These are phyloP conservation scores for Trichosphaerium sp. DNA, from an alignment of 78 protist genomes.

Conservation along the genomic window DNA sequence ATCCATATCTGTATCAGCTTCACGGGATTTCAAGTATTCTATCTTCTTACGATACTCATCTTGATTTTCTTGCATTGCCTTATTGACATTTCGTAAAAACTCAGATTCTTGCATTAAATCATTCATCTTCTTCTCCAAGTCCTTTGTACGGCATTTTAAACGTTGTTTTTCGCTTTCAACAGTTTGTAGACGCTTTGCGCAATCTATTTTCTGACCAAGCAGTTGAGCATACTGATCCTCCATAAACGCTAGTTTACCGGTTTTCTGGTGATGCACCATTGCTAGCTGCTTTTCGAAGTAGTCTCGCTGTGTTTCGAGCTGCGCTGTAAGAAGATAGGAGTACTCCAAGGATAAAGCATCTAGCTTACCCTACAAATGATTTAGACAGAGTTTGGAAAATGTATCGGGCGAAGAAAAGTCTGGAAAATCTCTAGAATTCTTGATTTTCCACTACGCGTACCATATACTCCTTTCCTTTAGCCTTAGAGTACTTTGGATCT, in stretches of 20 bases:
- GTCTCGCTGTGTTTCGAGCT: conserved; percentile 63
- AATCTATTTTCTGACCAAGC: conserved; percentile 6
- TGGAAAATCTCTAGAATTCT: no score
- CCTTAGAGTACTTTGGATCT: no score
- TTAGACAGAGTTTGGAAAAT: not conserved
- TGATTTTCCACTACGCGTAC: no score
- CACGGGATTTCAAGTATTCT: no score
- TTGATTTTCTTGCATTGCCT: conserved; percentile 27
- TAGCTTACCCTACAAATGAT: conserved; percentile 25
- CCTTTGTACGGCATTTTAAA: no score
- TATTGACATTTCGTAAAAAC: no score
- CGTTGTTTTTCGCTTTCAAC: no score
- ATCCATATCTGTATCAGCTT: no score
- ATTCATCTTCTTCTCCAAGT: no score
- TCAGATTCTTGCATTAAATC: no score
- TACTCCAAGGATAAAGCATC: conserved; percentile 59
- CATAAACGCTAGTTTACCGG: conserved; percentile 17
- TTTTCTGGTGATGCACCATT: not conserved
- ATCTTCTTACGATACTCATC: conserved; percentile 21
- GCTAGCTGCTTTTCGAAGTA: conserved; percentile 48
- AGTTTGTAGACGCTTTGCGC: not conserved
- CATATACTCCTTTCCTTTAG: no score
- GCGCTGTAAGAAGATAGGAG: conserved; percentile 51
- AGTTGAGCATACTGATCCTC: not conserved
- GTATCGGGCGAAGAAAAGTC: no score